A percentile compares a stretch with the other conserved stretches of the same genome.
Conservation (phyloP, 768 basidiomycete genomes). For the Suillus occidentalis region DNA sequence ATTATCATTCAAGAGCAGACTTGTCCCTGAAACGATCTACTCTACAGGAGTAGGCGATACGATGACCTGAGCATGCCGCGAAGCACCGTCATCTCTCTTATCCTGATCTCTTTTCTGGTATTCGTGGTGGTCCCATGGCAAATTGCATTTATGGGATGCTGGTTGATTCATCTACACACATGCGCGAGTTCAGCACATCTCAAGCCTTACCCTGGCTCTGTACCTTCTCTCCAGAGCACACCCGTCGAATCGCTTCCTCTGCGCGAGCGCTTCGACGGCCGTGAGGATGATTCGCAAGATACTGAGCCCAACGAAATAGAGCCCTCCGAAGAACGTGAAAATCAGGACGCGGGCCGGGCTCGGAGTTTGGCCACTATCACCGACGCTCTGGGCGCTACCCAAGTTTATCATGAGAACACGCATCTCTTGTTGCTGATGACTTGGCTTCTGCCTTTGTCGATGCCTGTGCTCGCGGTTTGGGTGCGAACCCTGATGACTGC, state of each 20-base stretch:
- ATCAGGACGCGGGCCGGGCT: background rate
- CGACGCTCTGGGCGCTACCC: background rate
- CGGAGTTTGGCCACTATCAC: background rate
- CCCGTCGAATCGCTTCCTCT: conserved; percentile 27
- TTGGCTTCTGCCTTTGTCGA: conserved; percentile 74
- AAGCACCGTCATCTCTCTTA: conserved; percentile 57
- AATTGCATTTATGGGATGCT: conserved; percentile 83
- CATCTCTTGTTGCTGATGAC: conserved; percentile 77
- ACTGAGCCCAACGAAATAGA: conserved; percentile 15
- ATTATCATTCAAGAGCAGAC: background rate
- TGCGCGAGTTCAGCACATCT: conserved; percentile 41
- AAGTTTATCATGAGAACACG: conserved; percentile 49
- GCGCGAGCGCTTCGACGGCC: background rate
- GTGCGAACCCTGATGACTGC: conserved; percentile 81
- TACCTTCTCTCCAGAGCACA: conserved; percentile 26
- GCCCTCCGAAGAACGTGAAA: conserved; percentile 6
- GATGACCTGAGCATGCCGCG: conserved; percentile 42
- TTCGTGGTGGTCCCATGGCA: conserved; percentile 87
- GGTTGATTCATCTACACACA: conserved; percentile 73
- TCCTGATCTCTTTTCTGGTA: conserved; percentile 61
- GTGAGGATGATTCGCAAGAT: background rate
- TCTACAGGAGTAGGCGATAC: conserved; percentile 16
- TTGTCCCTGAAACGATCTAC: background rate
- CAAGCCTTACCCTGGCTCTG: conserved; percentile 21
- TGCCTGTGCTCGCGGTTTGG: conserved; percentile 86